Evolutionary conservation across 805 yeast species (phyloP), one percentile per base, ranked within the genome.

Genomic region (Yarrowia hollandica): DNA sequence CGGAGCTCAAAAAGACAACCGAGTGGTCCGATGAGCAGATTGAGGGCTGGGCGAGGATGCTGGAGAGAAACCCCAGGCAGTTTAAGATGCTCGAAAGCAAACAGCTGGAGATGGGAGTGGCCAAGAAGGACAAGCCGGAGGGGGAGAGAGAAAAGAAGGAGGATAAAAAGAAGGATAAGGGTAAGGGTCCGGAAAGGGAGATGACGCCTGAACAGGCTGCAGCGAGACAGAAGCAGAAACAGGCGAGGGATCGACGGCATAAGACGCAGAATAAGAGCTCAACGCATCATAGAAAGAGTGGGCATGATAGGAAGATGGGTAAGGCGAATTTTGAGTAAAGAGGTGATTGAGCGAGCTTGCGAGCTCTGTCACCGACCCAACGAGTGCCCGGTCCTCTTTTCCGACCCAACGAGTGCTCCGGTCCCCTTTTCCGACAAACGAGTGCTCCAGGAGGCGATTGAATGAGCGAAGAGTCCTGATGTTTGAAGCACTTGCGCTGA

Each of bases 41-140:
- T 48, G 97, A 91, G 75, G 96, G 96, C 0, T 92, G 97, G 97
- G 85, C 86, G 1, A 74, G 86, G 60, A 86, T 87, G 86, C 68
- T 90, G 16, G 77, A 81, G 55, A 81, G 80, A 65, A 80, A 83
- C 39, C 90, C 94, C 0, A 75, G 76, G 41, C 76, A 87, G 55
- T 48, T 31, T 23, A 48, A 48, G 31, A 48, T 48, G 55, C 30
- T 48, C 11, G 55, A 48, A 11, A 48, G 39, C 15, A 48, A 48
- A 19, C 38, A 31, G 55, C 28, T 48, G 12, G 55, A 48, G n/a
- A 30, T 28, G 30, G 55, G 55, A 1, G 55, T 30, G 6, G 21
- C 38, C n/a, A 33, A 31, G 55, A 48, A 48, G 14, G 55, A 48
- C 9, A 16, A 48, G 15, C 39, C 55, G 4, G 26, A 16, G 26